These are phyloP conservation scores for Fistulifera pelliculosa DNA, from an alignment of 108 stramenopile species.

Conservation along the genomic window DNA sequence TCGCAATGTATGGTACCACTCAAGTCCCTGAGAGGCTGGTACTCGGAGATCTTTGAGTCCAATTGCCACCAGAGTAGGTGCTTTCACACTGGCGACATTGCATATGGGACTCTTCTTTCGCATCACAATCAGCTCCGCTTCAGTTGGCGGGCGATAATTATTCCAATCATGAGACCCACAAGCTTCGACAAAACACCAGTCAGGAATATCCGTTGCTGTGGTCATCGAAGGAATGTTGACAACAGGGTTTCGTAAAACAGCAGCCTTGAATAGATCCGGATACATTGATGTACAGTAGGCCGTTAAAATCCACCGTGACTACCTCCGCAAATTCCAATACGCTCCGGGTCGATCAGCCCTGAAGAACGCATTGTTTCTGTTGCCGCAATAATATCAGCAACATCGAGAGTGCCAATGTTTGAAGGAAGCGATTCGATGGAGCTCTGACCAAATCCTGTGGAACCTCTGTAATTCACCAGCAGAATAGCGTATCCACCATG, in stretches of 20 bases:
- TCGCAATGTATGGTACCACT: constrained; percentile 66
- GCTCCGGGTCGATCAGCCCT: constrained; percentile 29
- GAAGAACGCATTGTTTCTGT: constrained; percentile 31
- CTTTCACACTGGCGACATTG: constrained; percentile 54
- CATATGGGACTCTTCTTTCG: constrained; percentile 62
- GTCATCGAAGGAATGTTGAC: constrained; percentile 87
- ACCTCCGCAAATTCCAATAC: constrained; percentile 79
- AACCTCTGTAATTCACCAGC: constrained; percentile 80
- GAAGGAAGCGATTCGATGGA: constrained; percentile 59
- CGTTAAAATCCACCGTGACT: constrained; percentile 89
- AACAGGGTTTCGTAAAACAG: constrained; percentile 88
- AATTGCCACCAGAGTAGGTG: constrained; percentile 80
- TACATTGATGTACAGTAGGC: constrained; percentile 73
- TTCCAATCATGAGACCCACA: constrained; percentile 47
- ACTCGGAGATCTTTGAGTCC: constrained; percentile 73
- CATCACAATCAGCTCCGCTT: constrained; percentile 42
- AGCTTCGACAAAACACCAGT: constrained; percentile 83
- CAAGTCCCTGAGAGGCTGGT: constrained; percentile 67
- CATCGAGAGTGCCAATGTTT: constrained; percentile 54
- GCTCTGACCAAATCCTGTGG: constrained; percentile 70
- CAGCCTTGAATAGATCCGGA: constrained; percentile 81
- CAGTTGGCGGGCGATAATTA: constrained; percentile 41
- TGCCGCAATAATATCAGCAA: constrained; percentile 63
- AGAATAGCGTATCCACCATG: constrained; percentile 66
- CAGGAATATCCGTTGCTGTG: constrained; percentile 87